A percentile compares a stretch with the other conserved stretches of the same genome.
Evolutionary conservation across 768 basidiomycete genomes (phyloP).

Genomic region (Russula abietina): DNA sequence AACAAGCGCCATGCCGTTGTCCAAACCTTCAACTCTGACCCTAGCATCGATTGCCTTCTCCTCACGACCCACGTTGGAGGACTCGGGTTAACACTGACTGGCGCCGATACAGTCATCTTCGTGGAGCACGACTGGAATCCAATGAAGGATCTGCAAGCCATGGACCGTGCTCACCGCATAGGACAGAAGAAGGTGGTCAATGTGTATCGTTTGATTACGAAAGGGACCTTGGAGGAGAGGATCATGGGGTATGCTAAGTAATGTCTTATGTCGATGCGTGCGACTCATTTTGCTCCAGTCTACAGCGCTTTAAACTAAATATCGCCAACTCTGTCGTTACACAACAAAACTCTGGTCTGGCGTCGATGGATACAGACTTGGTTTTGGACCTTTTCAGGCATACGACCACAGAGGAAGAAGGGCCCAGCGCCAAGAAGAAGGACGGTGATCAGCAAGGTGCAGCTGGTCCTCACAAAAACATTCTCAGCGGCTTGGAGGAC

Average conservation of each 20-base stretch:
- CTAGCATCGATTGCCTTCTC: constrained; percentile 92
- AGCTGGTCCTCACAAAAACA: constrained; percentile 68
- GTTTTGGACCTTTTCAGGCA: constrained; percentile 90
- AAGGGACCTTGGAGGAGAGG: constrained; percentile 96
- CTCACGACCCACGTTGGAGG: constrained; percentile 97
- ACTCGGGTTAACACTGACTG: constrained; percentile 90
- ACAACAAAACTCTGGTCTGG: constrained; percentile 90
- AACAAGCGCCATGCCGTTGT: constrained; percentile 95
- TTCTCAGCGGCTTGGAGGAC: constrained; percentile 86
- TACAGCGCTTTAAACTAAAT: constrained; percentile 98
- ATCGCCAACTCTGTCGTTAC: constrained; percentile 96
- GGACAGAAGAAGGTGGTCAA: constrained; percentile 99
- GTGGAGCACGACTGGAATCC: constrained; percentile 99
- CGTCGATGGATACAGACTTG: constrained; percentile 95
- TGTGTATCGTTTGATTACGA: constrained; percentile 94
- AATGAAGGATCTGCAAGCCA: constrained; percentile 98
- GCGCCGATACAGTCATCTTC: constrained; percentile 98
- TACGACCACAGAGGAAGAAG: constrained; percentile 72
- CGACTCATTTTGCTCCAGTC: constrained; percentile 38
- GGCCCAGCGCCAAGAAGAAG: constrained; percentile 51
- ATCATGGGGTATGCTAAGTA: constrained; percentile 85
- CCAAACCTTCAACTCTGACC: constrained; percentile 96
- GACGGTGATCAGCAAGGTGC: constrained; percentile 43
- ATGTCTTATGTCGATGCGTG: constrained; percentile 9
- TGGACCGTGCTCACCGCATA: constrained; percentile 97